Evolutionary conservation across 352 stramenopile species (phyloP), one percentile per base, ranked within the genome.

Genomic region (Phytophthora cactorum): DNA sequence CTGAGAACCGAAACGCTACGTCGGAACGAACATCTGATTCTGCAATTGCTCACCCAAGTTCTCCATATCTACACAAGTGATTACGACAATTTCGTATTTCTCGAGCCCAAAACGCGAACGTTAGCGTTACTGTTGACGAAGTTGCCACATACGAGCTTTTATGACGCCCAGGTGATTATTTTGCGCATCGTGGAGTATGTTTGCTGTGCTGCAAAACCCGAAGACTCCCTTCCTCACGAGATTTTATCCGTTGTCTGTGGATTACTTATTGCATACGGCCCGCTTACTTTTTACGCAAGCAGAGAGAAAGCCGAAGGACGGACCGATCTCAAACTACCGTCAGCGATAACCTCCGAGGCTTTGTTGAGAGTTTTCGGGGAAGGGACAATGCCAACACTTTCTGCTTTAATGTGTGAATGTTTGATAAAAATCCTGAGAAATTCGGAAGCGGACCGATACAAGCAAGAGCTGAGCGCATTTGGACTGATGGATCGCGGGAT

Each of bases 131-230:
- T 92, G 11, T 52, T 93, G 53, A 87, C 81, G 12, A 91, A 89
- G 55, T 57, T 95, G 0, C 81, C 79, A 5, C 72, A 70, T 28
- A 86, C 89, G 3, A 43, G 34, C 3, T 89, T 82, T 28, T 86
- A 81, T 39, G 79, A 90, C 51, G 78, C 82, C 3, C 75, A 82
- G 44, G 72, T 90, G 12, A 91, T 92, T 59, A 88, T 91, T 7
- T 70, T 95, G 25, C 75, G 82, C 15, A 86, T 91, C 25, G 84
- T 90, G n/a, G 84, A 95, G 59, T 91, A 92, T 41, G 82, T 92
- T 9, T 91, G 84, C 50, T 84, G 77, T 22, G 72, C 79, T 32
- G 84, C 81, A 32, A 75, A 73, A 36, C 45, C 73, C 14, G 78
- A 90, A 2, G 70, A 70, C 2, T 47, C 71, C 6, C 53, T 89